A percentile compares a stretch with the other conserved stretches of the same genome.
Conservation (phyloP, 768 basidiomycete species). For the Kwoniella bestiolae region DNA sequence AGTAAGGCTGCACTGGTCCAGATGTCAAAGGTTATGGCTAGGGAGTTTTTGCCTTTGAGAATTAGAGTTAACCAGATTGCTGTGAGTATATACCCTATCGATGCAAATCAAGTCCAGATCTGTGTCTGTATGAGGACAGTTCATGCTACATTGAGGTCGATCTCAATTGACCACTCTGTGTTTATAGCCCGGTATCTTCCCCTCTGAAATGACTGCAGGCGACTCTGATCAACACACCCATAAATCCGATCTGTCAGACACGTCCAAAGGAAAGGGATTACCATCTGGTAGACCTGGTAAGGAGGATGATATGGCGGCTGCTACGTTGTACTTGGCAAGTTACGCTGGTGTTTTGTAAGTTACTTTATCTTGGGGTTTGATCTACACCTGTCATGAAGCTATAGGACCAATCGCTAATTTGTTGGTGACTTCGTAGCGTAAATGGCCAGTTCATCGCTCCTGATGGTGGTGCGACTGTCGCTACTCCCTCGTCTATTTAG, state of each 20-base stretch:
- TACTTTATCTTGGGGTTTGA: too few species aligned
- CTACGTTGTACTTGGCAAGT: constrained; percentile 36
- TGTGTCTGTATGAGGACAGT: neutral
- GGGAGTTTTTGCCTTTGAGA: constrained; percentile 37
- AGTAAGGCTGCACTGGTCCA: constrained; percentile 41
- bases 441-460: constrained; percentile 46
- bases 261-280: constrained; percentile 35
- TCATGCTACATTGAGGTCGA: too few species aligned
- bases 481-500: constrained; percentile 27
- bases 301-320: constrained; percentile 50
- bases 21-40: constrained; percentile 44
- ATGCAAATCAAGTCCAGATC: neutral
- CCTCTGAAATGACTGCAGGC: constrained; percentile 44
- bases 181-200: constrained; percentile 48
- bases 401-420: neutral
- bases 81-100: constrained; percentile 15
- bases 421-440: constrained; percentile 14
- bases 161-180: too few species aligned
- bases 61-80: constrained; percentile 51
- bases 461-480: constrained; percentile 47
- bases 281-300: constrained; percentile 46
- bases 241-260: constrained; percentile 40
- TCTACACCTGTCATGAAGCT: too few species aligned
- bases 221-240: constrained; percentile 32
- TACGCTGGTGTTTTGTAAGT: constrained; percentile 46